phyloP scores from a whole-genome alignment of 1,139 yeast species.

The Insectozyma bohioensis region DNA sequence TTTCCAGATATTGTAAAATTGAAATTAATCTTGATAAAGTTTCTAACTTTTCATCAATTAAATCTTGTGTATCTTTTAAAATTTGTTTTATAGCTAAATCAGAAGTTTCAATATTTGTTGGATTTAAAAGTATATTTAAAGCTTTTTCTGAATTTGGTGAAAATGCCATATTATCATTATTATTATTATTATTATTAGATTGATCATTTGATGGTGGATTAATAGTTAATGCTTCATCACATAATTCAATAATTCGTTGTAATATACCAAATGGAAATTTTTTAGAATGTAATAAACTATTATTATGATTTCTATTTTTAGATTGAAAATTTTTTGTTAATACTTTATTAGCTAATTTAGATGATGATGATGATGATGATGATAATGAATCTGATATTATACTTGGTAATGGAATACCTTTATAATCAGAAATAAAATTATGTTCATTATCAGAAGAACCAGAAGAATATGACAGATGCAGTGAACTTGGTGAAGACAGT shows the following conservation, averaged over 20 bases:
- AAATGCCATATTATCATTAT: conserved; percentile 25
- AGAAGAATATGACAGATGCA: conserved; percentile 14
- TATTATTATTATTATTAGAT: conserved; percentile 8
- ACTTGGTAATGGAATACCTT: conserved; percentile 56
- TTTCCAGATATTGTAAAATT: conserved; percentile 74
- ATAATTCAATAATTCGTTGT: conserved; percentile 61
- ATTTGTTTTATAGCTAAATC: conserved; percentile 65
- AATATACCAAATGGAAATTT: conserved; percentile 69
- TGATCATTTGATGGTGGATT: conserved; percentile 55
- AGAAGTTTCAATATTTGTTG: conserved; percentile 37
- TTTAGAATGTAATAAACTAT: conserved; percentile 24
- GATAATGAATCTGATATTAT: conserved; percentile 12
- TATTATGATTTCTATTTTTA: conserved; percentile 16
- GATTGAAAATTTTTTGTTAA: conserved; percentile 27
- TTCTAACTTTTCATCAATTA: conserved; percentile 69
- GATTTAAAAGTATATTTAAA: conserved; percentile 50
- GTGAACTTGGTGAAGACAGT: conserved; percentile 20
- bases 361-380: conserved; percentile 16
- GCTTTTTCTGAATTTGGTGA: conserved; percentile 75
- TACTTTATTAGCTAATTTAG: conserved; percentile 24
- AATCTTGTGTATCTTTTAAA: conserved; percentile 64
- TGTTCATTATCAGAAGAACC: conserved; percentile 15
- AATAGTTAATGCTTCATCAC: conserved; percentile 74
- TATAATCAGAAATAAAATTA: conserved; percentile 46
- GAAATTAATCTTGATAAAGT: conserved; percentile 76